phyloP scores from a whole-genome alignment of 495 filamentous ascomycete species.

The Penicillium riverlandense region DNA sequence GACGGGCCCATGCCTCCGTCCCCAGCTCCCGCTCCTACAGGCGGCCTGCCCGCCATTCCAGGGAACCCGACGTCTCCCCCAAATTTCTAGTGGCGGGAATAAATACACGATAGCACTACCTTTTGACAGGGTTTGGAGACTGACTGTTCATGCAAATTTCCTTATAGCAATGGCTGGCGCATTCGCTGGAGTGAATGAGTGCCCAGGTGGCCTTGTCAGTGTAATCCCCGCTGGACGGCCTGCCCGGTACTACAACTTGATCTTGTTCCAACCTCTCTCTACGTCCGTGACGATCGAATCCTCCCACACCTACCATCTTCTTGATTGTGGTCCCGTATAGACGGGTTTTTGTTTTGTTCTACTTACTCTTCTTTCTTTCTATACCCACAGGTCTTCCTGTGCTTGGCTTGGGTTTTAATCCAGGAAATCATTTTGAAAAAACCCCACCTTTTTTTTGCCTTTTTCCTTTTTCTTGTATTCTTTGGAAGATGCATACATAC shows the following conservation, averaged over 20 bases:
- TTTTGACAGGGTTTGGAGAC: no score
- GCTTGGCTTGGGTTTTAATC: not conserved
- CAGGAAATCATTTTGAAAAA: not conserved
- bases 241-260: slow-evolving; percentile 5
- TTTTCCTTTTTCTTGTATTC: not conserved
- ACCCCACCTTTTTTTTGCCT: not conserved
- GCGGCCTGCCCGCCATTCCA: slow-evolving; percentile 25
- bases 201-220: not conserved
- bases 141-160: no score
- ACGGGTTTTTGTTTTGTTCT: not conserved
- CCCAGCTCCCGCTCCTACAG: slow-evolving; percentile 28
- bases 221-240: slow-evolving; percentile 13
- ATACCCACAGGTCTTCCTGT: not conserved
- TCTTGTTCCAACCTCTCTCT: slow-evolving; percentile 5
- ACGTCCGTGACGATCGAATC: slow-evolving; percentile 18
- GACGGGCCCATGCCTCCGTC: slow-evolving; percentile 15
- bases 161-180: no score
- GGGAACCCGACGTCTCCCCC: slow-evolving; percentile 7
- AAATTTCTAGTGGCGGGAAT: not conserved
- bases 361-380: not conserved
- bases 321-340: not conserved
- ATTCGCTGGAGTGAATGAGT: no score
- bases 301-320: not conserved
- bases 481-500: not conserved
- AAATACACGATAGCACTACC: no score